These are phyloP conservation scores for Dianthus caryophyllus DNA, from an alignment of 148 eudicot genomes.

Conservation along the genomic window DNA sequence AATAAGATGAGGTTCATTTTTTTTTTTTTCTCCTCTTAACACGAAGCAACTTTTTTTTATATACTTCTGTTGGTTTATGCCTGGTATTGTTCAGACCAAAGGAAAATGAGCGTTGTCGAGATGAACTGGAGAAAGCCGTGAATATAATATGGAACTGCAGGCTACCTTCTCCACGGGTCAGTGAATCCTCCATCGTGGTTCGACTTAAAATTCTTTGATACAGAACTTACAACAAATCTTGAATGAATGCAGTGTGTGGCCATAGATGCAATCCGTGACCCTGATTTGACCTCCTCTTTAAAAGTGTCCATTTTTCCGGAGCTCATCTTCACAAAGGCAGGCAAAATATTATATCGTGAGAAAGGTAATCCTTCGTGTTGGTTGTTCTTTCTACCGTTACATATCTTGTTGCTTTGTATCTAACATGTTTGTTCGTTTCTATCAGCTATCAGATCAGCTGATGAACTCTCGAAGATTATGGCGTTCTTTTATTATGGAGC, in stretches of 20 bases:
- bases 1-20: too few species aligned
- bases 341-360: slow-evolving; percentile 86
- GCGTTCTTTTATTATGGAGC: slow-evolving; percentile 95
- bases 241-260: slow-evolving; percentile 72
- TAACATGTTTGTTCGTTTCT: neutral
- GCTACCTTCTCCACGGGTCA: slow-evolving; percentile 95
- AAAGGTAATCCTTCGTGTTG: slow-evolving; percentile 42
- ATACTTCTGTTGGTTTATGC: neutral
- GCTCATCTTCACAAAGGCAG: slow-evolving; percentile 87
- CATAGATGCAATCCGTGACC: slow-evolving; percentile 73
- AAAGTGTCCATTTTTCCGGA: slow-evolving; percentile 77
- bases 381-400: neutral
- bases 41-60: neutral
- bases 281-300: slow-evolving; percentile 72
- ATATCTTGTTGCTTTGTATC: neutral
- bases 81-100: slow-evolving; percentile 54
- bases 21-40: neutral
- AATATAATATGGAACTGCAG: slow-evolving; percentile 94
- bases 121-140: slow-evolving; percentile 89
- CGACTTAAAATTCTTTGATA: neutral
- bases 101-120: slow-evolving; percentile 70
- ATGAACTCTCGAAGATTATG: slow-evolving; percentile 88
- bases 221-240: slow-evolving; percentile 5
- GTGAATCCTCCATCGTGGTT: slow-evolving; percentile 19
- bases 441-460: slow-evolving; percentile 67